These are phyloP conservation scores for Boletus rubroflammeus DNA, from an alignment of 768 basidiomycete species.

Conservation along the genomic window DNA sequence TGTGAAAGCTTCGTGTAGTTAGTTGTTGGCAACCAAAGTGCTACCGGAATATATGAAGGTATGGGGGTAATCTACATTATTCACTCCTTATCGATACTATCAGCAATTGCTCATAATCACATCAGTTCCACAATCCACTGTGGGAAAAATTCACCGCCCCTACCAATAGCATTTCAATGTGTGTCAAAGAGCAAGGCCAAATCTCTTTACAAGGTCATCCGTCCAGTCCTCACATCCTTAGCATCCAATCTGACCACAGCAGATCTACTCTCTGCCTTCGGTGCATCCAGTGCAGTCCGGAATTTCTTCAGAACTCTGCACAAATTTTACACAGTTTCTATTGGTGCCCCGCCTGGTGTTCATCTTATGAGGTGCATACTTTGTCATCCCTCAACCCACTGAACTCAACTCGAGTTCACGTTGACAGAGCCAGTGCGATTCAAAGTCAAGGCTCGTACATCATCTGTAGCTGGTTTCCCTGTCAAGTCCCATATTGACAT, in stretches of 20 bases:
- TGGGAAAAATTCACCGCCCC: background rate
- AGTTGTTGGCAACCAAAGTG: background rate
- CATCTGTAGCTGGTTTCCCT: no score
- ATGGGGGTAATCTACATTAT: background rate
- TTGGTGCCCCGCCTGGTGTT: background rate
- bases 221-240: background rate
- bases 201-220: background rate
- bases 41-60: background rate
- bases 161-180: background rate
- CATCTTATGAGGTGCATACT: background rate
- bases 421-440: background rate
- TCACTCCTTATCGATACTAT: background rate
- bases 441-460: background rate
- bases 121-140: background rate
- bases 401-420: background rate
- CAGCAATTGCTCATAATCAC: background rate
- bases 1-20: background rate
- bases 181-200: background rate
- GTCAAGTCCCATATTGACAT: no score
- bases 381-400: background rate
- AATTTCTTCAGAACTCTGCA: background rate
- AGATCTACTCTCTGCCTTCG: background rate
- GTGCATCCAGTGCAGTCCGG: background rate
- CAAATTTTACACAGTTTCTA: background rate
- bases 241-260: background rate